phyloP scores from a whole-genome alignment of 2,329 filamentous ascomycete genomes.

The Xylaria sp. region DNA sequence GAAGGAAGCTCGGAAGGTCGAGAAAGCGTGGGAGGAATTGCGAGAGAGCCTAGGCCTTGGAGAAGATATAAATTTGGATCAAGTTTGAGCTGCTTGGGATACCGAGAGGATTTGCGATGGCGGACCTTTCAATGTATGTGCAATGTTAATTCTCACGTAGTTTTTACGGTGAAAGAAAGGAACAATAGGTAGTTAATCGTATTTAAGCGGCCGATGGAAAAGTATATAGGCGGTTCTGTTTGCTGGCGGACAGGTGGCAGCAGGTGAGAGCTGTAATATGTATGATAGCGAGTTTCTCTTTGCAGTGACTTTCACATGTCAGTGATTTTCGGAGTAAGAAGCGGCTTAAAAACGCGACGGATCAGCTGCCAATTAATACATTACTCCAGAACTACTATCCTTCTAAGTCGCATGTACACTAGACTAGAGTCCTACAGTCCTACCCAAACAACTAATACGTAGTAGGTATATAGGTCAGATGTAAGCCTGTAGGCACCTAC shows the following conservation, averaged over 20 bases:
- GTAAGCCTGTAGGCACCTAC: neutral
- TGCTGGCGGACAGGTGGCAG: constrained; percentile 6
- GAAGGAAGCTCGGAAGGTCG: neutral
- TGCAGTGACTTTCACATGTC: constrained; percentile 25
- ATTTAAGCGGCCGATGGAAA: too few species aligned
- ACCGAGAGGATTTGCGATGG: neutral
- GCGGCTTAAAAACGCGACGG: constrained; percentile 24
- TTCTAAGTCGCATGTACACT: too few species aligned
- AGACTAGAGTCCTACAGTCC: constrained; percentile 10
- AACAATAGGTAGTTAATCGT: too few species aligned
- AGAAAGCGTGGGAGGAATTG: neutral
- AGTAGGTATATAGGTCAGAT: constrained; percentile 19
- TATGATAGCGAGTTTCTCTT: too few species aligned
- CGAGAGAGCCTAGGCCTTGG: neutral
- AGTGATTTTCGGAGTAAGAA: constrained; percentile 1
- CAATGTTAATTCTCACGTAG: neutral
- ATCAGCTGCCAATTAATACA: constrained; percentile 16
- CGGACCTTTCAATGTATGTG: neutral
- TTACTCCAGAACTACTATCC: neutral
- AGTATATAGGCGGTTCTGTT: neutral
- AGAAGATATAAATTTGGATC: neutral
- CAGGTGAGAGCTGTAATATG: neutral
- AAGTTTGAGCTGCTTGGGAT: neutral
- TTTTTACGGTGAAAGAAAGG: neutral
- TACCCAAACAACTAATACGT: constrained; percentile 1